Percentiles rank a stretch among this genome's conserved stretches.
Evolutionary conservation across 495 filamentous ascomycete genomes (phyloP).

Genomic region (Penicillium verhagenii): DNA sequence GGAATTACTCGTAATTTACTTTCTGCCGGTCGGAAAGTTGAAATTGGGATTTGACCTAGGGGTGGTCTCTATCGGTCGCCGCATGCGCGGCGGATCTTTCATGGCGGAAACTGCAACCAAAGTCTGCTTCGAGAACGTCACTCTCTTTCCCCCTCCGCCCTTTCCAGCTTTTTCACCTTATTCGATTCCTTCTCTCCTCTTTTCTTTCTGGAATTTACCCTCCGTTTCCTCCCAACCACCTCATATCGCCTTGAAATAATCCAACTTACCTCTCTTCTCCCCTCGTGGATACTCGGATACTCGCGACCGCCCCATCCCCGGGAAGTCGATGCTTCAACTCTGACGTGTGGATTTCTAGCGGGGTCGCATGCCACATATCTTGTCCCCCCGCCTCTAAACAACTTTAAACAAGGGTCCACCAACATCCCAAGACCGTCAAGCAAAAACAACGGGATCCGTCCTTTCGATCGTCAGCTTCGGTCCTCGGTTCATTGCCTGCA

Average conservation of each 20-base stretch:
- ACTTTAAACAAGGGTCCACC: conserved; percentile 5
- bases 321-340: conserved; percentile 34
- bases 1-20: too few species aligned
- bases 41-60: too few species aligned
- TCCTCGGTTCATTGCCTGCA: conserved; percentile 27
- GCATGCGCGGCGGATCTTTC: conserved; percentile 21
- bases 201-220: conserved; percentile 6
- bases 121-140: conserved; percentile 20
- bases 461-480: conserved; percentile 10
- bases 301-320: conserved; percentile 9
- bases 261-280: background rate
- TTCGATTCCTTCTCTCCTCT: conserved; percentile 1
- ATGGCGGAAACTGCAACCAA: conserved; percentile 5
- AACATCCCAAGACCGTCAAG: conserved; percentile 14
- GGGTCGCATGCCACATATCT: conserved; percentile 27
- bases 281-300: background rate
- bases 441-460: conserved; percentile 10
- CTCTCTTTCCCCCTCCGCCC: background rate
- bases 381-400: conserved; percentile 9
- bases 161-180: background rate
- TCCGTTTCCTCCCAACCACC: background rate
- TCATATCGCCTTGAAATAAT: background rate
- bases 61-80: too few species aligned
- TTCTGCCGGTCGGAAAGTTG: too few species aligned
- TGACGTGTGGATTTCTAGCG: conserved; percentile 32